Percentiles rank a stretch among this genome's conserved stretches.
Conservation (phyloP, 2,329 filamentous ascomycete genomes). For the Pseudogymnoascus sp. region DNA sequence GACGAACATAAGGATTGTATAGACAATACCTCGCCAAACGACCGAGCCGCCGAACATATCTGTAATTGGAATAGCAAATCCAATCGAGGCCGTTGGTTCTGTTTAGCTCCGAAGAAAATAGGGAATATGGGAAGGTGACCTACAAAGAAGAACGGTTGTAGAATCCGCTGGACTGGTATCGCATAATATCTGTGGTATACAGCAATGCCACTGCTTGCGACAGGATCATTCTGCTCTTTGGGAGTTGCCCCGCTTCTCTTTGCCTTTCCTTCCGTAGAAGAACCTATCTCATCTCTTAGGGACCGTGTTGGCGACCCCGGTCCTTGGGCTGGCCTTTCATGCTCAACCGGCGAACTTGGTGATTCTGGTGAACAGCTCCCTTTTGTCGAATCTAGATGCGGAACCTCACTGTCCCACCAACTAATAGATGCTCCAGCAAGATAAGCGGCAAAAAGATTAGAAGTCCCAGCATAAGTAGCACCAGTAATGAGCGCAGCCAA, state of each 20-base stretch:
- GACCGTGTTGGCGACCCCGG: neutral
- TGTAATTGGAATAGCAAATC: slow-evolving; percentile 69
- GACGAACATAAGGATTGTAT: slow-evolving; percentile 60
- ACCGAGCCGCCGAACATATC: slow-evolving; percentile 56
- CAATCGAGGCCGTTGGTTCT: slow-evolving; percentile 46
- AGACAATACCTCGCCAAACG: slow-evolving; percentile 67
- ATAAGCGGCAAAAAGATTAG: slow-evolving; percentile 55
- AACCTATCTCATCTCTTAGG: neutral
- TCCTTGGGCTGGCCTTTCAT: neutral
- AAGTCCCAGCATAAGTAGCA: slow-evolving; percentile 53
- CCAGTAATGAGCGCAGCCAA: slow-evolving; percentile 42
- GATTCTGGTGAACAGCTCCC: neutral
- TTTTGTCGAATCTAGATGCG: neutral
- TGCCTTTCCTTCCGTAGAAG: neutral
- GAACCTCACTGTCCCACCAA: slow-evolving; percentile 45
- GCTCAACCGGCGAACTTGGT: neutral
- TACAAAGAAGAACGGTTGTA: slow-evolving; percentile 66
- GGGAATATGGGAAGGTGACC: slow-evolving; percentile 13
- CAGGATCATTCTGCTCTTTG: neutral
- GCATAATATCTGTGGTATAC: slow-evolving; percentile 35
- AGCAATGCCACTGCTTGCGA: slow-evolving; percentile 13
- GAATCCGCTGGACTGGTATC: slow-evolving; percentile 37
- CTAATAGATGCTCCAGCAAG: slow-evolving; percentile 49
- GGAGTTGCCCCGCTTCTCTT: too few relatives aligned
- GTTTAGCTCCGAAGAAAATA: neutral